These are phyloP conservation scores for Sporothrix brasiliensis DNA, from an alignment of 2,329 filamentous ascomycete species.

Conservation along the genomic window DNA sequence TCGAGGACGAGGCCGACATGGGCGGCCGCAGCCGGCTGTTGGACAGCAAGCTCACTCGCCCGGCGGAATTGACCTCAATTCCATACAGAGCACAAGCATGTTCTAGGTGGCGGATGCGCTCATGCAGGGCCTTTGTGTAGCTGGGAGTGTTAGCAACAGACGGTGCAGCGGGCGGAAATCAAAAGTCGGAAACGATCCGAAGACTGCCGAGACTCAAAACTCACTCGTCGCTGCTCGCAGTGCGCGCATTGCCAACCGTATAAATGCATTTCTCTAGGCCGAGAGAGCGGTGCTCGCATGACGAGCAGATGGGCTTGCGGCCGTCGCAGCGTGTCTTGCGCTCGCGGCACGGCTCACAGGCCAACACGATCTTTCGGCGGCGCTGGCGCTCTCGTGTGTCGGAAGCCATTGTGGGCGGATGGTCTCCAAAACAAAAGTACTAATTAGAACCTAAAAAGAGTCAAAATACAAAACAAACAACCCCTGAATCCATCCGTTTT, in stretches of 20 bases:
- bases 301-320: slow-evolving; percentile 50
- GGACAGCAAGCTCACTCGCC: neutral
- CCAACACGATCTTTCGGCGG: slow-evolving; percentile 42
- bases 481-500: neutral
- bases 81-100: slow-evolving; percentile 30
- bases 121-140: slow-evolving; percentile 33
- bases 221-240: slow-evolving; percentile 33
- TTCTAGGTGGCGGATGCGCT: slow-evolving; percentile 33
- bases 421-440: neutral
- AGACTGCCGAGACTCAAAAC: neutral
- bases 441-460: neutral
- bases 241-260: slow-evolving; percentile 29
- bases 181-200: neutral
- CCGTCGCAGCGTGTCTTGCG: slow-evolving; percentile 50
- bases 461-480: neutral
- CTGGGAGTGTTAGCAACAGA: neutral
- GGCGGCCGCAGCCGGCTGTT: neutral
- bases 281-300: slow-evolving; percentile 43
- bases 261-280: slow-evolving; percentile 33
- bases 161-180: neutral
- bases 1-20: neutral
- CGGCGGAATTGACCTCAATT: slow-evolving; percentile 25
- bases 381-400: slow-evolving; percentile 31
- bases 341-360: slow-evolving; percentile 49
- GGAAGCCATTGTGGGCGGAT: slow-evolving; percentile 20